phyloP scores from a whole-genome alignment of 345 rosid species.

The Adansonia digitata region DNA sequence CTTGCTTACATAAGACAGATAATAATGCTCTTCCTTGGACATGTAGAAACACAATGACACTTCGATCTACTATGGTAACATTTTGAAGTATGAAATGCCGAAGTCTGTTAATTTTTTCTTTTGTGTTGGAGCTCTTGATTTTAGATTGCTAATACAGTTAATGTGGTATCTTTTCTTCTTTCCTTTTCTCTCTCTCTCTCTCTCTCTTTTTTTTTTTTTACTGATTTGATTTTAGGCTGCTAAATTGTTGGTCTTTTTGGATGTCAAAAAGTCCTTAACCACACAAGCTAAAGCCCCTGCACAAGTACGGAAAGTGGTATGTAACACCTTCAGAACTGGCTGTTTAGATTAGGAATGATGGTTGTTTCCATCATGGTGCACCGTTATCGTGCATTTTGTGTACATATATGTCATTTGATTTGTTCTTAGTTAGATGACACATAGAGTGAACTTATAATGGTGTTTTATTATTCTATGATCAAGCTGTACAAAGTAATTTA shows the following conservation, averaged over 20 bases:
- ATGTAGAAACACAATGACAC: constrained; percentile 31
- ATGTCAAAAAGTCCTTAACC: constrained; percentile 42
- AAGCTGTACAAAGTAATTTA: neutral
- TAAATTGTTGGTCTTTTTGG: constrained; percentile 32
- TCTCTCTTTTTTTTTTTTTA: constrained; percentile 12
- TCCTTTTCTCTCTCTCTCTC: too few species aligned
- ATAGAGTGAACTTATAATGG: neutral
- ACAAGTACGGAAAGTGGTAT: constrained; percentile 65
- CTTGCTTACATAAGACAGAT: constrained; percentile 34
- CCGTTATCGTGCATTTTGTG: neutral
- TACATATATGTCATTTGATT: neutral
- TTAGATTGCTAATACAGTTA: neutral
- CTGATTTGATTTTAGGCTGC: constrained; percentile 38
- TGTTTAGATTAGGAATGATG: neutral
- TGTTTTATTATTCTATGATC: neutral
- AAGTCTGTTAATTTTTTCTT: neutral
- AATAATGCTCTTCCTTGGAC: constrained; percentile 32
- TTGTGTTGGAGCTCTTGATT: neutral
- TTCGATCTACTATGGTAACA: constrained; percentile 58
- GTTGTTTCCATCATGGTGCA: neutral
- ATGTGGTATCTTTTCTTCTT: constrained; percentile 9
- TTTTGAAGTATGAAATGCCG: constrained; percentile 9
- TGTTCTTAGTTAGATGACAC: neutral
- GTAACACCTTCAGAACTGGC: constrained; percentile 16
- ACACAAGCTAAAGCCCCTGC: constrained; percentile 61